Conservation (phyloP, 257 asterid species). For the Solanum lignicaule region DNA sequence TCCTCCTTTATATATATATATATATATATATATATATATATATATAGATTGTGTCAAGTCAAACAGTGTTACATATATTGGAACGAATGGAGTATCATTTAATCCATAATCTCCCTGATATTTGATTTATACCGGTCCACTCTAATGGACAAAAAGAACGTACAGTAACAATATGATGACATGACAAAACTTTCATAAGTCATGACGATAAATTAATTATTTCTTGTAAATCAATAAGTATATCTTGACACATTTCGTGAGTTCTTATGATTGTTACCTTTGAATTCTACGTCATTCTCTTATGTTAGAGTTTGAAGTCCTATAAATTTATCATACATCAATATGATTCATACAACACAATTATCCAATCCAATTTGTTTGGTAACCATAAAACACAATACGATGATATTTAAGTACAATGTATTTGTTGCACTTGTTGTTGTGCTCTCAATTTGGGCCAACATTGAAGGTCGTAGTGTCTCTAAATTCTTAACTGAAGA, state of each 20-base stretch:
- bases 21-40: too few species aligned
- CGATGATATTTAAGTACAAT: neutral
- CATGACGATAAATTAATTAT: neutral
- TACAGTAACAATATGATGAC: neutral
- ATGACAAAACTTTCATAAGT: neutral
- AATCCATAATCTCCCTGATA: neutral
- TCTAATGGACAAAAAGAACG: neutral
- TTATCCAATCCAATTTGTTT: neutral
- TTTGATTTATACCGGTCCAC: neutral
- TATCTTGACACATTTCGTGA: neutral
- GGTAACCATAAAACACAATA: neutral
- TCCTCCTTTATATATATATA: too few species aligned
- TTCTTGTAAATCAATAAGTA: neutral
- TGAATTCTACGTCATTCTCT: neutral
- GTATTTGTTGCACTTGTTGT: neutral
- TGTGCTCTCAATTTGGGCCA: neutral
- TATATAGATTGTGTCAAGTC: neutral
- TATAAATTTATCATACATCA: neutral
- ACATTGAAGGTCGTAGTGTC: neutral
- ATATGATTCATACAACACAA: neutral
- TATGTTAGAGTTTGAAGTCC: neutral
- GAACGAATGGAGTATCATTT: neutral
- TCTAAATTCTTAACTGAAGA: conserved; percentile 17
- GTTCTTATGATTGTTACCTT: neutral
- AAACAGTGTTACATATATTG: too few species aligned